A percentile compares a stretch with the other conserved stretches of the same genome.
phyloP scores from a whole-genome alignment of 352 stramenopile species.

The Globisporangium camurandrum region DNA sequence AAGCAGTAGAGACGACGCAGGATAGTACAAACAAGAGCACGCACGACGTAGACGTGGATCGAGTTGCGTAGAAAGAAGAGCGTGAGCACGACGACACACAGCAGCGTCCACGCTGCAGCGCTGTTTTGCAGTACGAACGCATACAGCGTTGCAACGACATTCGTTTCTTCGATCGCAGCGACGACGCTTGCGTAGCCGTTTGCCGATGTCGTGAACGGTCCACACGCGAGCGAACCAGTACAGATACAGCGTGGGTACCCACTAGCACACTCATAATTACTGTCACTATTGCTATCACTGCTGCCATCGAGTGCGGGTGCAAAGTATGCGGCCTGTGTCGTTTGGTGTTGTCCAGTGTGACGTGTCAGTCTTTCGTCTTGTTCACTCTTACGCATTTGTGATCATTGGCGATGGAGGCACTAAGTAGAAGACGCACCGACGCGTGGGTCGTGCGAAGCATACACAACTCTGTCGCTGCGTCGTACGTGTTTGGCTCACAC shows the following conservation, averaged over 20 bases:
- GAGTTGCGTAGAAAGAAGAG: slow-evolving; percentile 54
- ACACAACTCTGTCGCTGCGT: slow-evolving; percentile 23
- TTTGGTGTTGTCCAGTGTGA: background rate
- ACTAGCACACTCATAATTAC: slow-evolving; percentile 19
- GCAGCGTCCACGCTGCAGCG: slow-evolving; percentile 28
- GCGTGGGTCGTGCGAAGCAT: slow-evolving; percentile 19
- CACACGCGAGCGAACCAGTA: slow-evolving; percentile 32
- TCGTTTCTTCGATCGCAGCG: slow-evolving; percentile 18
- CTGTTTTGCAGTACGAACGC: slow-evolving; percentile 26
- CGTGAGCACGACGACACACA: slow-evolving; percentile 23
- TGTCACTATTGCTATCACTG: background rate
- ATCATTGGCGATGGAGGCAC: background rate
- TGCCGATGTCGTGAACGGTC: slow-evolving; percentile 33
- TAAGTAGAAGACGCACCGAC: slow-evolving; percentile 18
- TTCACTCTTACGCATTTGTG: background rate
- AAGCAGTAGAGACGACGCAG: background rate
- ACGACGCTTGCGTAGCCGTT: slow-evolving; percentile 41
- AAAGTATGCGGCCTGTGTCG: slow-evolving; percentile 37
- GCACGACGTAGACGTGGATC: slow-evolving; percentile 35
- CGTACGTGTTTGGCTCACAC: slow-evolving; percentile 25
- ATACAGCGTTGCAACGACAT: slow-evolving; percentile 26
- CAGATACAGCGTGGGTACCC: slow-evolving; percentile 63
- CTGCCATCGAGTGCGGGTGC: background rate
- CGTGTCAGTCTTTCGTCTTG: background rate
- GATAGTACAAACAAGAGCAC: slow-evolving; percentile 2